phyloP scores from a whole-genome alignment of 352 stramenopile species.

The Pythium sp. region DNA sequence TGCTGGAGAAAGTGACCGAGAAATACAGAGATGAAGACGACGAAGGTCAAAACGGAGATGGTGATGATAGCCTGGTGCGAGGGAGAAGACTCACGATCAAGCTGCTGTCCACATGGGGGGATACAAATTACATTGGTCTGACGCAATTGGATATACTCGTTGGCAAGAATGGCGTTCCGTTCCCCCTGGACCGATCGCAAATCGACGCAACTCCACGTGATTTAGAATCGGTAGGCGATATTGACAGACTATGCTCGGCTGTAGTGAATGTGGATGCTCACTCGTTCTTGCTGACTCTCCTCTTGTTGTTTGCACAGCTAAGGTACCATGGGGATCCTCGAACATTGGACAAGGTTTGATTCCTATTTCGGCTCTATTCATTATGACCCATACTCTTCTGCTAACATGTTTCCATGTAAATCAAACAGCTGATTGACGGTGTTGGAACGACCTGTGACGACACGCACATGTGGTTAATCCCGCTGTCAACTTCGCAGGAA shows the following conservation, averaged over 20 bases:
- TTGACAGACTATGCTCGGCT: background rate
- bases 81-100: slow-evolving; percentile 55
- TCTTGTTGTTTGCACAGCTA: slow-evolving; percentile 30
- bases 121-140: slow-evolving; percentile 83
- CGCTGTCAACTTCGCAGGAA: slow-evolving; percentile 40
- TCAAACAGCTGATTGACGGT: slow-evolving; percentile 71
- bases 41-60: slow-evolving; percentile 14
- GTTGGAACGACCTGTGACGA: slow-evolving; percentile 83
- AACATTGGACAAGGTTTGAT: slow-evolving; percentile 81
- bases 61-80: slow-evolving; percentile 18
- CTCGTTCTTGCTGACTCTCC: background rate
- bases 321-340: slow-evolving; percentile 75
- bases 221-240: slow-evolving; percentile 50
- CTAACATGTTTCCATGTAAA: background rate
- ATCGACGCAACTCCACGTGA: slow-evolving; percentile 66
- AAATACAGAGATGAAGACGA: slow-evolving; percentile 12
- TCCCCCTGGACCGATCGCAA: slow-evolving; percentile 41
- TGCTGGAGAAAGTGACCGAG: slow-evolving; percentile 35
- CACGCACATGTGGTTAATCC: slow-evolving; percentile 89
- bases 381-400: background rate
- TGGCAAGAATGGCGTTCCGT: slow-evolving; percentile 32
- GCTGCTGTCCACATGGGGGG: slow-evolving; percentile 71
- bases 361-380: background rate
- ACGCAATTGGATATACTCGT: slow-evolving; percentile 73
- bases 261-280: background rate